phyloP scores from a whole-genome alignment of 768 basidiomycete species.

The Floccularia luteovirens region DNA sequence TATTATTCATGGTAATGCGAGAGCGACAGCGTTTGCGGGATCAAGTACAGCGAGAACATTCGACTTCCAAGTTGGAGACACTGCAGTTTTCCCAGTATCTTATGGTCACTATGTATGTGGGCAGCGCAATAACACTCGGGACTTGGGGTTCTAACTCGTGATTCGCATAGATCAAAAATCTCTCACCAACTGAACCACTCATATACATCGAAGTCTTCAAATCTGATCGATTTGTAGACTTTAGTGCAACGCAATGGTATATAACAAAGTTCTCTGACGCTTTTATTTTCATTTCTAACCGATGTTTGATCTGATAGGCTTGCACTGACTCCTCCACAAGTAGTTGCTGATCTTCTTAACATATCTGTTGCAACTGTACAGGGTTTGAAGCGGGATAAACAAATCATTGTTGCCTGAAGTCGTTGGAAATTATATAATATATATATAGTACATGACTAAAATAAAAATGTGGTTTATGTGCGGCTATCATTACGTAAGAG shows the following conservation, averaged over 20 bases:
- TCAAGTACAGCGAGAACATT: constrained; percentile 10
- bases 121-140: too few species aligned
- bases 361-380: constrained; percentile 9
- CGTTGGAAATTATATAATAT: too few species aligned
- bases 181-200: constrained; percentile 10
- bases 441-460: too few species aligned
- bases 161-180: constrained; percentile 8
- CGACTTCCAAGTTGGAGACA: constrained; percentile 11
- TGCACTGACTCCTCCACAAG: constrained; percentile 10
- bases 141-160: not conserved
- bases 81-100: constrained; percentile 10
- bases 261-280: not conserved
- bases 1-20: constrained; percentile 8
- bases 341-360: constrained; percentile 10
- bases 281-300: not conserved
- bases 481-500: too few species aligned
- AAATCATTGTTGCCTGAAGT: constrained; percentile 9
- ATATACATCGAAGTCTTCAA: constrained; percentile 11
- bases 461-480: too few species aligned
- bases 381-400: constrained; percentile 8
- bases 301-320: constrained; percentile 2
- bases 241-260: constrained; percentile 10
- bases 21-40: constrained; percentile 11
- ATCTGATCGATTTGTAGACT: constrained; percentile 8
- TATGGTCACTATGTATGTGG: constrained; percentile 10